phyloP scores from a whole-genome alignment of 192 early-diverging fungal species.

The Backusella parvicylindrica region DNA sequence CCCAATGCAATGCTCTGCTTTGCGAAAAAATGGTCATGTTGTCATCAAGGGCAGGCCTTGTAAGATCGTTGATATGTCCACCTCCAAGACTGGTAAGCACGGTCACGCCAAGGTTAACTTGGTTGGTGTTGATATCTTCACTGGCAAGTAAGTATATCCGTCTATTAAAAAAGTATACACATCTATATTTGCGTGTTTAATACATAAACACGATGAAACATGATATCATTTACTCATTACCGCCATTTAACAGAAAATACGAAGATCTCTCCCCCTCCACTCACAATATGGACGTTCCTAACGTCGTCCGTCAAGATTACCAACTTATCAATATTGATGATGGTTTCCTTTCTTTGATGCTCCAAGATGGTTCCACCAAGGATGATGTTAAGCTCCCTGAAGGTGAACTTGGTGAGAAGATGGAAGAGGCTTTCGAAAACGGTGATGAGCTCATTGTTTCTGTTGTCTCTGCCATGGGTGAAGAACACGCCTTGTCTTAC shows the following conservation, averaged over 20 bases:
- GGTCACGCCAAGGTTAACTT: slow-evolving; percentile 99
- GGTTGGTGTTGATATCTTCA: slow-evolving; percentile 96
- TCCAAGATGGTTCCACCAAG: slow-evolving; percentile 74
- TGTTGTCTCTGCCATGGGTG: slow-evolving; percentile 87
- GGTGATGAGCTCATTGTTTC: slow-evolving; percentile 80
- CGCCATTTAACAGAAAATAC: slow-evolving; percentile 60
- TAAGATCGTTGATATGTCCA: slow-evolving; percentile 99
- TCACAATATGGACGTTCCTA: slow-evolving; percentile 99
- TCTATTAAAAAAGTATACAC: no score
- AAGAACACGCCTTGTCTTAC: slow-evolving; percentile 77
- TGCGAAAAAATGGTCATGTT: slow-evolving; percentile 97
- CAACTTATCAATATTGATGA: slow-evolving; percentile 84
- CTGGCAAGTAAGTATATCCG: slow-evolving; percentile 64
- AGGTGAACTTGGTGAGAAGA: slow-evolving; percentile 74
- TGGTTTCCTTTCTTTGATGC: slow-evolving; percentile 88
- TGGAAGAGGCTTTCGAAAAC: slow-evolving; percentile 69
- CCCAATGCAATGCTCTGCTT: slow-evolving; percentile 99
- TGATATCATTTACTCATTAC: neutral
- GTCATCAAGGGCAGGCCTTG: slow-evolving; percentile 99
- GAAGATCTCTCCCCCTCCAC: slow-evolving; percentile 99
- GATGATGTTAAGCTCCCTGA: slow-evolving; percentile 96
- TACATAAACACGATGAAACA: neutral
- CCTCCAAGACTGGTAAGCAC: slow-evolving; percentile 99
- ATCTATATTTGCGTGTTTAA: neutral
- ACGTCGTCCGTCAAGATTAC: slow-evolving; percentile 86